A percentile compares a stretch with the other conserved stretches of the same genome.
These are phyloP conservation scores for Rhizoclosmatium globosum DNA, from an alignment of 192 early-diverging fungal genomes.

Conservation along the genomic window DNA sequence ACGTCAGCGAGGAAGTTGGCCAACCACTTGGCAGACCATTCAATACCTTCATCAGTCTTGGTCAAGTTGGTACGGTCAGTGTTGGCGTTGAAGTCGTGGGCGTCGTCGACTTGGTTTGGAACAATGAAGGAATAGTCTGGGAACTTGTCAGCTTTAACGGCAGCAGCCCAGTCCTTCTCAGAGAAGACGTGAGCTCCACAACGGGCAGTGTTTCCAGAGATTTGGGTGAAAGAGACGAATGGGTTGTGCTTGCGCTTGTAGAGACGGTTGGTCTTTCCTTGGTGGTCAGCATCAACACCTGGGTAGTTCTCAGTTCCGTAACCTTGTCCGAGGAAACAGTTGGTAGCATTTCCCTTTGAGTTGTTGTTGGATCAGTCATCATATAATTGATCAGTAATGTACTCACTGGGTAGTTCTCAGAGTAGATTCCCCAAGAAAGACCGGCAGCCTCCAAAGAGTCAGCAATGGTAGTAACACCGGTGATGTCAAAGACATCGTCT, in stretches of 20 bases:
- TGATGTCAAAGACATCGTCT: slow-evolving; percentile 56
- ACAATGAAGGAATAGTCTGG: slow-evolving; percentile 66
- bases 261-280: slow-evolving; percentile 38
- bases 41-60: not conserved
- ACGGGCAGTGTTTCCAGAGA: slow-evolving; percentile 58
- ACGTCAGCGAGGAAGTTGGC: not conserved
- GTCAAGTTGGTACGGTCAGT: not conserved
- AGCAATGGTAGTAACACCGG: slow-evolving; percentile 45
- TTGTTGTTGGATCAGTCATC: not conserved
- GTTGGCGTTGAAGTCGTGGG: slow-evolving; percentile 5
- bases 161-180: slow-evolving; percentile 56
- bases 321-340: not conserved
- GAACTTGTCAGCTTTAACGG: slow-evolving; percentile 57
- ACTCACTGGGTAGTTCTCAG: slow-evolving; percentile 64
- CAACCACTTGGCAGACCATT: slow-evolving; percentile 11
- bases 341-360: slow-evolving; percentile 7
- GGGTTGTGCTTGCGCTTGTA: slow-evolving; percentile 63
- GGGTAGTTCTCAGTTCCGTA: not conserved
- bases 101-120: slow-evolving; percentile 22
- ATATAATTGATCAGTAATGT: not conserved
- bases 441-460: slow-evolving; percentile 59
- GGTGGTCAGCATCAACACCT: not conserved
- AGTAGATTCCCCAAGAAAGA: slow-evolving; percentile 70
- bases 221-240: slow-evolving; percentile 61
- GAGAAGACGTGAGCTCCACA: slow-evolving; percentile 67